A percentile compares a stretch with the other conserved stretches of the same genome.
These are phyloP conservation scores for Phytopythium vexans DNA, from an alignment of 352 stramenopile species.

Conservation along the genomic window DNA sequence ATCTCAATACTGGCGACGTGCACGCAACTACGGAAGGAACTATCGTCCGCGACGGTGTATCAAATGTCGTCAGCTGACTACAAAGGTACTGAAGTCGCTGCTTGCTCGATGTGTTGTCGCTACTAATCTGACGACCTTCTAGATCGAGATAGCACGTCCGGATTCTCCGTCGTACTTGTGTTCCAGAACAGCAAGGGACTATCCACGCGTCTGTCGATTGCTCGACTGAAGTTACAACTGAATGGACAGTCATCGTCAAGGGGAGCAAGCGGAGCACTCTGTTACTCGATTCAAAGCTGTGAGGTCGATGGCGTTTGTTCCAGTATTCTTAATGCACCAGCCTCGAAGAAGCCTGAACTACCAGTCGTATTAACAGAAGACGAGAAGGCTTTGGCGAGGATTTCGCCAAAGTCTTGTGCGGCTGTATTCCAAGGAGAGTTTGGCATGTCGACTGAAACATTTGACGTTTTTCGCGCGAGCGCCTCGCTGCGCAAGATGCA, in stretches of 20 bases:
- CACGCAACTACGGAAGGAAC: slow-evolving; percentile 38
- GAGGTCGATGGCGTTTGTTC: slow-evolving; percentile 19
- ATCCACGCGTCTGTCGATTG: slow-evolving; percentile 1
- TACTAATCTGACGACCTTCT: background rate
- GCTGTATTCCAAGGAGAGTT: slow-evolving; percentile 4
- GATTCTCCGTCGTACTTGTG: slow-evolving; percentile 1
- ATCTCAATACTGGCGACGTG: slow-evolving; percentile 56
- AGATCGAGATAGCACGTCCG: slow-evolving; percentile 43
- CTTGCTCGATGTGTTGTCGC: background rate
- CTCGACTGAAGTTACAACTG: slow-evolving; percentile 3
- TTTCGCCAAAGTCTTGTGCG: background rate
- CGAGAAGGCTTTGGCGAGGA: too few relatives aligned
- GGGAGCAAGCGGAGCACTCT: background rate
- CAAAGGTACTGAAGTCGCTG: slow-evolving; percentile 34
- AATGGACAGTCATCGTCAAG: background rate
- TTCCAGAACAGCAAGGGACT: slow-evolving; percentile 5
- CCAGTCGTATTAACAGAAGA: background rate
- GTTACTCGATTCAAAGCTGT: slow-evolving; percentile 9
- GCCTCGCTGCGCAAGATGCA: slow-evolving; percentile 2
- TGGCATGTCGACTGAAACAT: slow-evolving; percentile 4
- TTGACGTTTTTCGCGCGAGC: slow-evolving; percentile 7
- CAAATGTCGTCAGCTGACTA: slow-evolving; percentile 59
- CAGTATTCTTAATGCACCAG: slow-evolving; percentile 10
- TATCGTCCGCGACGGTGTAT: slow-evolving; percentile 51
- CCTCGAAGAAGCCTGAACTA: background rate